Evolutionary conservation across 805 yeast species (phyloP).

Genomic region (Danielia oregonensis): DNA sequence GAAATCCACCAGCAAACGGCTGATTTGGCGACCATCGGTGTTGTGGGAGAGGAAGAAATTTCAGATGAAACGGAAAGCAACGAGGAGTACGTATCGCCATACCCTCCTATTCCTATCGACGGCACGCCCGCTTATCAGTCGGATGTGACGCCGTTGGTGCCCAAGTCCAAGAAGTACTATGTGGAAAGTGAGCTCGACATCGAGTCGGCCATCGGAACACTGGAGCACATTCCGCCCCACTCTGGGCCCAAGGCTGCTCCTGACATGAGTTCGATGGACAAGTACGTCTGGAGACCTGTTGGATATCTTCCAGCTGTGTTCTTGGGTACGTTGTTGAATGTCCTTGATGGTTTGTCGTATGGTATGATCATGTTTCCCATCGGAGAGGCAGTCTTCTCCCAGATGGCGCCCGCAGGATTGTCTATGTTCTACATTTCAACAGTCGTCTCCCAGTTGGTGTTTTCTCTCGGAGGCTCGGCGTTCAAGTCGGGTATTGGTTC

Average conservation of each 20-base stretch:
- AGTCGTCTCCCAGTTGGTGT: slow-evolving; percentile 83
- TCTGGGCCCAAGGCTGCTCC: slow-evolving; percentile 4
- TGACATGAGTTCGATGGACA: slow-evolving; percentile 1
- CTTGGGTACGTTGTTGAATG: slow-evolving; percentile 78
- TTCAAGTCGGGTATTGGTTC: slow-evolving; percentile 92
- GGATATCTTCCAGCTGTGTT: slow-evolving; percentile 74
- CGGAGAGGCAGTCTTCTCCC: slow-evolving; percentile 70
- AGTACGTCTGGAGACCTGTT: slow-evolving; percentile 33
- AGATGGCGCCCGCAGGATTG: slow-evolving; percentile 82
- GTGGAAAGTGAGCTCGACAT: slow-evolving; percentile 1
- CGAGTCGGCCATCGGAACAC: slow-evolving; percentile 4
- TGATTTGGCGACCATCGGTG: slow-evolving; percentile 54
- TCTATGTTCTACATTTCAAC: slow-evolving; percentile 94
- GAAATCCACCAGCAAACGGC: slow-evolving; percentile 57
- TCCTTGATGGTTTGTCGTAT: slow-evolving; percentile 89
- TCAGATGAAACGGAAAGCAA: slow-evolving; percentile 12
- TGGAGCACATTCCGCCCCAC: not conserved
- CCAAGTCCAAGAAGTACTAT: slow-evolving; percentile 6
- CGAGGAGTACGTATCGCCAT: slow-evolving; percentile 13
- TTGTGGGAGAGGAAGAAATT: slow-evolving; percentile 30
- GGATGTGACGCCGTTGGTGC: slow-evolving; percentile 13
- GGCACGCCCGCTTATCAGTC: slow-evolving; percentile 4
- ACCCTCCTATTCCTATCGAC: slow-evolving; percentile 23
- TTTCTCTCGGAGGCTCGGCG: slow-evolving; percentile 86
- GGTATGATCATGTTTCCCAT: slow-evolving; percentile 98